Evolutionary conservation across 2,329 filamentous ascomycete species (phyloP), one percentile per base, ranked within the genome.

Genomic region (Fusarium burgessii): DNA sequence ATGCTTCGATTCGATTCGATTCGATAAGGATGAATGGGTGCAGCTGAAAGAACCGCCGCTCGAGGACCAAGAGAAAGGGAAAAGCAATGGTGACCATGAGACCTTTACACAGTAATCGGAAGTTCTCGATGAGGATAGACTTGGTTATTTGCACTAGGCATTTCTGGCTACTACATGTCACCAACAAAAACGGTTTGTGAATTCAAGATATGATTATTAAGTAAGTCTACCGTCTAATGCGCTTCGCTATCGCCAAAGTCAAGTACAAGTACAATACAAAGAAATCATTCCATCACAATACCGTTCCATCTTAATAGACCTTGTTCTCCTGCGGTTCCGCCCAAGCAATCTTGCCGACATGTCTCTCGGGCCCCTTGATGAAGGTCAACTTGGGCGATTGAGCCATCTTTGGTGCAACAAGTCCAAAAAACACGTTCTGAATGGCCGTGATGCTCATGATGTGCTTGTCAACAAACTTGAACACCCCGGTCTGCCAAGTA

Each of bases 391-490:
- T 56, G 0, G 71, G 71, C 20, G 56, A 41, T 33, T 49, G 33
- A 1, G 64, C 65, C 47, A 67, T 59, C 40, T 58, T 67, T 14
- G 57, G 20, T 4, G 58, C 61, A 2, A 52, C 45, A 10, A 63
- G 14, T 0, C 52, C 57, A 12, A 65, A 38, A 9, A 74, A 5
- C 18, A 57, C 41, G 29, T 52, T 72, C 36, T 74, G 71, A 4
- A 74, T 29, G 10, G 15, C 49, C 1, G 47, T 41, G 11, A 49
- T 43, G 1, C 66, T 43, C 14, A 74, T 33, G n/a, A 74, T 32
- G 12, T 68, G 47, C 18, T 62, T 66, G 17, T 74, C 68, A 3
- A 74, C 32, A 5, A 74, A 68, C 40, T 68, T 72, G 62, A 49
- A 54, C 18, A 67, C 38, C 0, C 46, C 54, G 14, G 58, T 72